Evolutionary conservation across 225 moss, liverwort and hornwort species (phyloP).

Genomic region (Sphagnum tenellum): DNA sequence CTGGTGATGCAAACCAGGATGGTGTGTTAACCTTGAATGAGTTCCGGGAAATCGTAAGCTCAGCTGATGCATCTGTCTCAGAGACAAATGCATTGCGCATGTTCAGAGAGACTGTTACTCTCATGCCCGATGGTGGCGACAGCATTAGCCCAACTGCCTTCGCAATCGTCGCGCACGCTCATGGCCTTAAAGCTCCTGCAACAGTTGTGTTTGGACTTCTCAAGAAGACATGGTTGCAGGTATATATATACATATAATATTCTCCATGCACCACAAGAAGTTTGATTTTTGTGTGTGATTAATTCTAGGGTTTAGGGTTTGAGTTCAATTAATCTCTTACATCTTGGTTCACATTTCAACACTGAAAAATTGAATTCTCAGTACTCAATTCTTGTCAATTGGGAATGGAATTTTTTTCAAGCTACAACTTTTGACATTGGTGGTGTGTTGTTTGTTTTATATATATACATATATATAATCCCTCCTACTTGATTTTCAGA

Average conservation of each 20-base stretch:
- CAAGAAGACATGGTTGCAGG: constrained; percentile 83
- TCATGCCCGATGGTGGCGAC: constrained; percentile 87
- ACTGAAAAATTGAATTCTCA: not conserved
- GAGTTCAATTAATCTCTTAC: not conserved
- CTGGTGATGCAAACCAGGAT: constrained; percentile 96
- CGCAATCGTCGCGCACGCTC: constrained; percentile 78
- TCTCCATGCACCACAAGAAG: not conserved
- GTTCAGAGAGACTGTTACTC: constrained; percentile 78
- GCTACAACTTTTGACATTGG: no score
- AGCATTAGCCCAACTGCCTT: constrained; percentile 80
- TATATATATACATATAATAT: constrained; percentile 8
- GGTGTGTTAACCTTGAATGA: constrained; percentile 79
- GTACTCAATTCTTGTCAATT: not conserved
- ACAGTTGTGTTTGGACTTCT: constrained; percentile 63
- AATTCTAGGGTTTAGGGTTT: not conserved
- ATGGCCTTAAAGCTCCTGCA: constrained; percentile 75
- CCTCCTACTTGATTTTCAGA: constrained; percentile 19
- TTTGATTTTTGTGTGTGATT: not conserved
- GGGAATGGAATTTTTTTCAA: no score
- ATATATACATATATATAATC: no score
- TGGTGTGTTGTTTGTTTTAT: no score
- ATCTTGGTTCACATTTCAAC: not conserved
- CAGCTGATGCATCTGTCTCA: constrained; percentile 57
- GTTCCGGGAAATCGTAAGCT: constrained; percentile 63
- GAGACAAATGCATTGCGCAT: constrained; percentile 64